Evolutionary conservation across 176 grass and related monocot species (phyloP), one percentile per base, ranked within the genome.

Genomic region (Aechmea fasciata): DNA sequence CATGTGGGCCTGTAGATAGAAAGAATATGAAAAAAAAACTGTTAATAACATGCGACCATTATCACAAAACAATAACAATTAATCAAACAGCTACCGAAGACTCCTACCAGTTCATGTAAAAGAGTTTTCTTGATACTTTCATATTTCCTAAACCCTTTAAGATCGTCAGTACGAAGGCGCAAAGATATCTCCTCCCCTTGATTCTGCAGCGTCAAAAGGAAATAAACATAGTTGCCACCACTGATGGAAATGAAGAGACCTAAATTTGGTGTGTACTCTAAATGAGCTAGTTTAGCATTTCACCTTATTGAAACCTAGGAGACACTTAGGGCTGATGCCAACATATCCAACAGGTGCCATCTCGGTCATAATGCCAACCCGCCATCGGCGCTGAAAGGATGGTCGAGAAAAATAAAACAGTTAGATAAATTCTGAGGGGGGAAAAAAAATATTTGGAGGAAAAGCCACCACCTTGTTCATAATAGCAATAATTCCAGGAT

Each of bases 91-190:
- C 2, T 5, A 10, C 52, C 53, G 11, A 52, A 70, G 52, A 55
- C 19, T 67, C 82, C 67, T 87, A 97, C 94, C 64, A 99, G 82
- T 90, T 99, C 94, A 85, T 99, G 94, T 55, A 99, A 73, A 68
- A 99, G 76, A 49, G 94, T 99, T 80, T 87, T 88, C 79, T 99
- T 99, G 50, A 93, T 90, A 71, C 82, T 87, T 85, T 86, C 87
- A 12, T 93, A 99, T 76, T 99, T 99, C 69, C 94, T 85, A 77
- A 99, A 99, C 77, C 94, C 94, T 86, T 90, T 87, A 57, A 99
- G 82, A 63, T 99, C 87, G 67, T 99, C 94, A 47, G 94, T 99
- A 74, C 94, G 78, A 68, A 99, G 63, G 13, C 94, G 84, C 70
- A 93, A 89, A 29, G 89, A 93, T 82, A 99, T 93, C 51, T 99